phyloP scores from a whole-genome alignment of 306 rosid genomes.

The Vigna angularis region DNA sequence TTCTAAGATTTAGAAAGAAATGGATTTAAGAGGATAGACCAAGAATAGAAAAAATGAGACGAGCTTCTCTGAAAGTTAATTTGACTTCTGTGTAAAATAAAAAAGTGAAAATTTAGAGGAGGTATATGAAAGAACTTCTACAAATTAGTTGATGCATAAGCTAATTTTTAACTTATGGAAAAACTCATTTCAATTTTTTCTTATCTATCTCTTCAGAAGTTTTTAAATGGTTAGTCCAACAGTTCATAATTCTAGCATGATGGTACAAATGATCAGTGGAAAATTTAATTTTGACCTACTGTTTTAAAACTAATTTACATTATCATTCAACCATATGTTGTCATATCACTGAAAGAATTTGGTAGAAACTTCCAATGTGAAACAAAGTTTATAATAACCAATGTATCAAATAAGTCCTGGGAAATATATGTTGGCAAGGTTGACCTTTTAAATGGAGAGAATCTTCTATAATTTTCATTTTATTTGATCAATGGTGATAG shows the following conservation, averaged over 20 bases:
- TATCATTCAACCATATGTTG: not conserved
- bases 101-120: too few relatives aligned
- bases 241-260: conserved; percentile 6
- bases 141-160: too few relatives aligned
- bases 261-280: not conserved
- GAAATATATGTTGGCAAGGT: not conserved
- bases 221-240: not conserved
- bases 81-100: too few relatives aligned
- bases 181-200: too few relatives aligned
- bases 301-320: not conserved
- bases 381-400: not conserved
- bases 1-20: conserved; percentile 4
- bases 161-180: too few relatives aligned
- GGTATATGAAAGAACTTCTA: too few relatives aligned
- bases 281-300: not conserved
- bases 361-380: not conserved
- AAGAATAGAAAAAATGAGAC: too few relatives aligned
- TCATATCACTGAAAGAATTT: conserved; percentile 18
- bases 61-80: too few relatives aligned
- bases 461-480: not conserved
- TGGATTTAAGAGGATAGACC: not conserved
- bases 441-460: not conserved
- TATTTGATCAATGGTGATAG: not conserved
- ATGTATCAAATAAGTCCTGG: not conserved
- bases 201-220: too few relatives aligned